Evolutionary conservation across 768 basidiomycete genomes (phyloP).

Genomic region (Imleria badia): DNA sequence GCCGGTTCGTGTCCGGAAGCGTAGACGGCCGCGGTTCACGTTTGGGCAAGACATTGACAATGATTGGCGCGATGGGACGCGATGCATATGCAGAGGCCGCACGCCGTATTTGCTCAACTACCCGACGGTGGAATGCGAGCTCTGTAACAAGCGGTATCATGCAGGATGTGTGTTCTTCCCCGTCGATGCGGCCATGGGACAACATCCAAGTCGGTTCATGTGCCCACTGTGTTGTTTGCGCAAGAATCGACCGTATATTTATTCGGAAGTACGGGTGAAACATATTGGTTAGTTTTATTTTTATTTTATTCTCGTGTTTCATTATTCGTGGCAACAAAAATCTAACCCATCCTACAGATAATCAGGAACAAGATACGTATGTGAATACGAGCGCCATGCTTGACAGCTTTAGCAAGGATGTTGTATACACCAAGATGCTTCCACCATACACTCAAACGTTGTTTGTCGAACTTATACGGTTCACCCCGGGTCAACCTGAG

Average conservation of each 20-base stretch:
- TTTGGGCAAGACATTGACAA: slow-evolving; percentile 77
- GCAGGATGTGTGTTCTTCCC: slow-evolving; percentile 75
- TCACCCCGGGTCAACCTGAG: slow-evolving; percentile 35
- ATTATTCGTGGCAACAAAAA: neutral
- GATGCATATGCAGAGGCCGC: slow-evolving; percentile 78
- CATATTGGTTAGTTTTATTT: slow-evolving; percentile 49
- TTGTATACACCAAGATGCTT: slow-evolving; percentile 66
- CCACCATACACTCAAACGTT: slow-evolving; percentile 65
- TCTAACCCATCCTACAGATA: slow-evolving; percentile 34
- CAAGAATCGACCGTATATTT: slow-evolving; percentile 67
- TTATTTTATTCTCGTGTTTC: neutral
- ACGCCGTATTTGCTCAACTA: slow-evolving; percentile 59
- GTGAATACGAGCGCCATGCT: slow-evolving; percentile 75
- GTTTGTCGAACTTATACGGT: slow-evolving; percentile 69
- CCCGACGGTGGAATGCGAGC: slow-evolving; percentile 64
- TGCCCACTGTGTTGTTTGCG: slow-evolving; percentile 80
- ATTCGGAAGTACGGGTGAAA: slow-evolving; percentile 74
- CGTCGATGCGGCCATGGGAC: slow-evolving; percentile 37
- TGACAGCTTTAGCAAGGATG: slow-evolving; percentile 67
- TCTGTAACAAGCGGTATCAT: slow-evolving; percentile 68
- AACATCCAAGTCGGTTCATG: slow-evolving; percentile 45
- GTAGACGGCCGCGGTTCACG: slow-evolving; percentile 58
- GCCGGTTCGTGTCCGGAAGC: slow-evolving; percentile 51
- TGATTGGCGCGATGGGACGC: slow-evolving; percentile 72
- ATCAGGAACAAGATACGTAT: slow-evolving; percentile 54